phyloP scores from a whole-genome alignment of 2,329 filamentous ascomycete genomes.

The Aspergillus niger region DNA sequence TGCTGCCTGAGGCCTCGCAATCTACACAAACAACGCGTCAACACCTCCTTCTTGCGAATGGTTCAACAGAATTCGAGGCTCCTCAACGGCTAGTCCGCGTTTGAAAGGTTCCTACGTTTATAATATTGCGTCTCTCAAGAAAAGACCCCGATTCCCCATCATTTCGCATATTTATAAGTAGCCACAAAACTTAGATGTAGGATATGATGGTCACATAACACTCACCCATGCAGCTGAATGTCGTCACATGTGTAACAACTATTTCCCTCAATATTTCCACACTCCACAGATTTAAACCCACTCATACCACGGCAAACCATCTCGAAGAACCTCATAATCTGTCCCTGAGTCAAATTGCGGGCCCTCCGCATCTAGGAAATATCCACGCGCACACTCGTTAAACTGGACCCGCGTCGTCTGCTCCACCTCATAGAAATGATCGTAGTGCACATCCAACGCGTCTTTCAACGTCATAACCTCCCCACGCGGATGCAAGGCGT shows the following conservation, averaged over 20 bases:
- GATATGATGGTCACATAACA: neutral
- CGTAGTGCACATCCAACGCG: neutral
- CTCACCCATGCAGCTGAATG: neutral
- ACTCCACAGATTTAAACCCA: neutral
- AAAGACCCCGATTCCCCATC: rapidly evolving
- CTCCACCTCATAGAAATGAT: neutral
- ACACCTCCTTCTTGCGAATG: no score
- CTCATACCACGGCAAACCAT: neutral
- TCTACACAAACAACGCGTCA: no score
- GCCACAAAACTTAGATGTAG: no score
- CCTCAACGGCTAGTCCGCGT: rapidly evolving
- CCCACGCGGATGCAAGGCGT: neutral
- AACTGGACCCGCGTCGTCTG: neutral
- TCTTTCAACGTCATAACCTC: neutral
- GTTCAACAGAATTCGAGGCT: no score
- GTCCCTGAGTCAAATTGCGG: neutral
- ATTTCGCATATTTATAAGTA: no score
- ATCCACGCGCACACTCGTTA: neutral
- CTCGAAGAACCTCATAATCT: neutral
- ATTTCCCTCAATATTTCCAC: no score
- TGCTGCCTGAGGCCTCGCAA: no score
- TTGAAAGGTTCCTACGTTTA: no score
- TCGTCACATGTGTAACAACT: no score
- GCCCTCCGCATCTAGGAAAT: neutral
- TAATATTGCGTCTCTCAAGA: no score